Evolutionary conservation across 75 land plant genomes (phyloP).

Genomic region (Sequoiadendron giganteum): DNA sequence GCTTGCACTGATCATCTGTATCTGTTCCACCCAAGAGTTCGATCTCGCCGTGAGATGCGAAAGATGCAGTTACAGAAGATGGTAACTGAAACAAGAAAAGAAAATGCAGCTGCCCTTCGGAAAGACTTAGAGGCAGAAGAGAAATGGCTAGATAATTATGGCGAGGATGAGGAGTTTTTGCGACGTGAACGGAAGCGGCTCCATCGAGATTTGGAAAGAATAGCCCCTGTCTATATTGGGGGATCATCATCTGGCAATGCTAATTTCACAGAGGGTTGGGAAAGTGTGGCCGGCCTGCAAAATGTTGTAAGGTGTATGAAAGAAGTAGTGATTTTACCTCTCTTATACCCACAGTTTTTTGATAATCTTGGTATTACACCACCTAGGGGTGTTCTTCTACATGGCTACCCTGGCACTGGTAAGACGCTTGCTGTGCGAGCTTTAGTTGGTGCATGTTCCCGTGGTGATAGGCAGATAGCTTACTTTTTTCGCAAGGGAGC

Average conservation of each 20-base stretch:
- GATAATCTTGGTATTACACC: constrained; percentile 71
- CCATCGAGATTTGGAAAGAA: constrained; percentile 78
- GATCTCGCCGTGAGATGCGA: constrained; percentile 23
- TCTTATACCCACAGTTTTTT: constrained; percentile 87
- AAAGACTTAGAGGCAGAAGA: constrained; percentile 90
- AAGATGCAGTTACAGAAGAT: constrained; percentile 54
- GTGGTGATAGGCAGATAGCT: constrained; percentile 75
- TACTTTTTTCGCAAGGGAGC: constrained; percentile 99
- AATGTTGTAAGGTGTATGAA: constrained; percentile 89
- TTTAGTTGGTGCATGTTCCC: constrained; percentile 87
- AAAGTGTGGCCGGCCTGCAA: constrained; percentile 88
- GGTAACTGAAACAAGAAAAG: constrained; percentile 49
- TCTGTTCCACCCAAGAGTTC: constrained; percentile 63
- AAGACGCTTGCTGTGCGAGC: constrained; percentile 92
- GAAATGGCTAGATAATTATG: constrained; percentile 85
- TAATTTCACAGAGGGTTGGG: constrained; percentile 69
- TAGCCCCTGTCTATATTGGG: constrained; percentile 82
- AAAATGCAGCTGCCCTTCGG: constrained; percentile 50
- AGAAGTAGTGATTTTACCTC: constrained; percentile 91
- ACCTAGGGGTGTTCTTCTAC: constrained; percentile 92
- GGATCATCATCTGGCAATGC: constrained; percentile 36
- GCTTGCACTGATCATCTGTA: constrained; percentile 76
- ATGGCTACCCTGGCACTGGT: constrained; percentile 98
- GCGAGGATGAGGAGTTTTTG: constrained; percentile 97
- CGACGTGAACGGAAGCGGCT: constrained; percentile 86